These are phyloP conservation scores for Gossypium laxum DNA, from an alignment of 441 rosid genomes.

Conservation along the genomic window DNA sequence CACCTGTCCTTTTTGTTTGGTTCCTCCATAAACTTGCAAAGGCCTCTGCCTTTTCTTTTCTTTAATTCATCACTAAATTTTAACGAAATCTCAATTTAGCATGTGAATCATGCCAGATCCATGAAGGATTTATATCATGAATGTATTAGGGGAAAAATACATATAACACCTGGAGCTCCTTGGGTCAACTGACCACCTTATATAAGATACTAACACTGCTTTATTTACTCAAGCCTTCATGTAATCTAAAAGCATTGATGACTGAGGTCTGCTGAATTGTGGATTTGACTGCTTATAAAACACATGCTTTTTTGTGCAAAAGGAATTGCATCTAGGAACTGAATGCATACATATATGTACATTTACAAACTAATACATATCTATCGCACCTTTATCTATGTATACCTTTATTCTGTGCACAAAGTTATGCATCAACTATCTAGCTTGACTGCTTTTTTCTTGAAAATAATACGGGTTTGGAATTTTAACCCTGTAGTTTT, in stretches of 20 bases:
- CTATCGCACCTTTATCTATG: neutral
- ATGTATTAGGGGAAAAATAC: neutral
- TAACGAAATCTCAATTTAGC: neutral
- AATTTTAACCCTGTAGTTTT: constrained; percentile 4
- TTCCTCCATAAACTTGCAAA: neutral
- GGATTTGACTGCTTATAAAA: neutral
- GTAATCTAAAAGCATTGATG: neutral
- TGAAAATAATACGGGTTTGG: neutral
- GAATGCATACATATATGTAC: neutral
- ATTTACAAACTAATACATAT: neutral
- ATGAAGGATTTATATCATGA: neutral
- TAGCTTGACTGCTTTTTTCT: neutral
- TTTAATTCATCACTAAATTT: neutral
- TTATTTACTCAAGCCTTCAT: neutral
- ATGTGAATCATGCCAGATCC: neutral
- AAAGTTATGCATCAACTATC: neutral
- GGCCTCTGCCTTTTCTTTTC: neutral
- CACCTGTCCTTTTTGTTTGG: neutral
- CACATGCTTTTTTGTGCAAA: neutral
- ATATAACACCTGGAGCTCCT: neutral
- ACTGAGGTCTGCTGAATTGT: neutral
- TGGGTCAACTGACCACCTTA: neutral
- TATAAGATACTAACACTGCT: neutral
- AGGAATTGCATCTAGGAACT: neutral
- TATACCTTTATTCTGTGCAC: neutral